phyloP scores from a whole-genome alignment of 2,329 filamentous ascomycete genomes.

The Aureobasidium sp. region DNA sequence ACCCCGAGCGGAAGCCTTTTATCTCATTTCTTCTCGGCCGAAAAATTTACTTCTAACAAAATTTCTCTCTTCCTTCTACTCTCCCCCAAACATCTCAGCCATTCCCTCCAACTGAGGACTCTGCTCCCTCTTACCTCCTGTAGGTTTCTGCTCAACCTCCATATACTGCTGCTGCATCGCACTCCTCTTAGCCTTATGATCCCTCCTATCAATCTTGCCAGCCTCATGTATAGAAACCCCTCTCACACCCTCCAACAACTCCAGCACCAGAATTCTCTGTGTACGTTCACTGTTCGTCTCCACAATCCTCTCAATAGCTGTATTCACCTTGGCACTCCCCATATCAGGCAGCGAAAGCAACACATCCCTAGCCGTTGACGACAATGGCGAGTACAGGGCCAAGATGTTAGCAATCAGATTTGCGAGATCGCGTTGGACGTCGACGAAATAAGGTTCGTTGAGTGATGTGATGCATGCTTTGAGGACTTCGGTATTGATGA shows the following conservation, averaged over 20 bases:
- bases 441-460: slow-evolving; percentile 96
- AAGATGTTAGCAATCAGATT: slow-evolving; percentile 89
- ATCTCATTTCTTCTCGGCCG: too few species aligned
- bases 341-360: slow-evolving; percentile 86
- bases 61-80: not conserved
- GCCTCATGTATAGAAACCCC: slow-evolving; percentile 95
- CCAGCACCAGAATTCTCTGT: slow-evolving; percentile 83
- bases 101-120: slow-evolving; percentile 48
- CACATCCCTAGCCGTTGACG: slow-evolving; percentile 75
- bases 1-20: too few species aligned
- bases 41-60: too few species aligned
- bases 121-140: slow-evolving; percentile 40
- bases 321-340: slow-evolving; percentile 69
- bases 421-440: slow-evolving; percentile 93
- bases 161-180: slow-evolving; percentile 45
- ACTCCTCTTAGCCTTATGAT: slow-evolving; percentile 28
- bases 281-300: slow-evolving; percentile 63
- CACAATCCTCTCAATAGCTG: slow-evolving; percentile 46
- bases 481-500: slow-evolving; percentile 88
- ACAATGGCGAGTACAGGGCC: slow-evolving; percentile 75
- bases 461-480: slow-evolving; percentile 91
- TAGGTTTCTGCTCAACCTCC: slow-evolving; percentile 43
- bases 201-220: slow-evolving; percentile 72
- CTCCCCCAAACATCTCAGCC: slow-evolving; percentile 48
- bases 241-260: slow-evolving; percentile 86